Evolutionary conservation across 192 early-diverging fungal species (phyloP), one percentile per base, ranked within the genome.

Genomic region (Entophlyctis helioformis): DNA sequence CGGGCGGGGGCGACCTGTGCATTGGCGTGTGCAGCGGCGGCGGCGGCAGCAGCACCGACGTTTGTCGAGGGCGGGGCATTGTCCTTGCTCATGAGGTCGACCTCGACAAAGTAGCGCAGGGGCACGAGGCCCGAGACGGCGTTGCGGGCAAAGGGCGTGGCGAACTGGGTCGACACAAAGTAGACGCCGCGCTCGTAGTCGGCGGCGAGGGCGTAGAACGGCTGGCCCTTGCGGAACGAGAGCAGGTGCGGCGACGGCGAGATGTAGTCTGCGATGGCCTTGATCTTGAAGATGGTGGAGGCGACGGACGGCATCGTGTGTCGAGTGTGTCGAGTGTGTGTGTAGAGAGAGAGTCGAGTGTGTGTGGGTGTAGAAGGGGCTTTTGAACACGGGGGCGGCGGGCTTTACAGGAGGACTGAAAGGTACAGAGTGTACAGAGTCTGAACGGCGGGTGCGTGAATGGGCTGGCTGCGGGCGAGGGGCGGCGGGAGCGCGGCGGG

Each of bases 101-200:
- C 69, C 12, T 52, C 33, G 34, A 61, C 63, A 58, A 71, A 71
- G 42, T 64, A 54, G 7, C 48, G 41, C 36, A 59, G 58, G 16
- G 69, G 69, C 1, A 71, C 69, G 27, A 66, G 55, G 13, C 69
- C 69, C 19, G 53, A 64, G 32, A 71, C 64, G 19, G 69, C 69
- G 2, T 58, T 66, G 24, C 66, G 36, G 12, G 69, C 46, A 44
- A 71, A 71, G 24, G 69, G 69, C 3, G 63, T 65, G 25, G 69
- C 63, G 42, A 63, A 71, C 56, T 71, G 58, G 21, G 69, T 71
- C 36, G 53, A 57, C 23, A 71, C 69, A 64, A 71, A 71, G 51
- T 67, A 71, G 40, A 59, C 32, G 35, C 62, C 62, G 7, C 46
- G 51, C 15, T 42, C 43, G 18, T 57, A 39, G 45, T 71, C 62